Percentiles rank a stretch among this genome's conserved stretches.
Conservation (phyloP, 192 early-diverging fungal species). For the Entomortierella beljakovae region DNA sequence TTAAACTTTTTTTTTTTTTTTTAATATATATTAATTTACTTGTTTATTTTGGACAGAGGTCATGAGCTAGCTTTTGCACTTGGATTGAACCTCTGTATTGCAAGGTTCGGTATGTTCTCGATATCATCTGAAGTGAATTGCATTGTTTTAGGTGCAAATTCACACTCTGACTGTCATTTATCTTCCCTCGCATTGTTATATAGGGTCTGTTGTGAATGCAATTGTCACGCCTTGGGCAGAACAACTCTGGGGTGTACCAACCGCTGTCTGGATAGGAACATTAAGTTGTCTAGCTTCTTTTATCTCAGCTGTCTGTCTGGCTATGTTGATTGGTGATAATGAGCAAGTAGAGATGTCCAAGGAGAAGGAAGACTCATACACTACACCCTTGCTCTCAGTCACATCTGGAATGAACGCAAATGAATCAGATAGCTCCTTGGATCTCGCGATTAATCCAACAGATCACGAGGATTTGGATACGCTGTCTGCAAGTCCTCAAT, state of each 20-base stretch:
- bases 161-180: neutral
- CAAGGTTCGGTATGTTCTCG: slow-evolving; percentile 33
- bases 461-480: neutral
- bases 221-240: slow-evolving; percentile 45
- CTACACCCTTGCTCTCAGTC: slow-evolving; percentile 2
- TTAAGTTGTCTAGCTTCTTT: slow-evolving; percentile 39
- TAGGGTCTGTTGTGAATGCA: slow-evolving; percentile 46
- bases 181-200: neutral
- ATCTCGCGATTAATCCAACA: neutral
- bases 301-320: slow-evolving; percentile 20
- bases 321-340: neutral
- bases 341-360: neutral
- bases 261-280: slow-evolving; percentile 43
- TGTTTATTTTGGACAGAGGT: slow-evolving; percentile 25
- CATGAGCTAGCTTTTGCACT: slow-evolving; percentile 49
- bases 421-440: neutral
- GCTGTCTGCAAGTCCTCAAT: neutral
- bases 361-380: slow-evolving; percentile 8
- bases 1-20: too few relatives aligned
- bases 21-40: neutral
- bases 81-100: slow-evolving; percentile 47
- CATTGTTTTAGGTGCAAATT: neutral
- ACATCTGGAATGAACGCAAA: neutral
- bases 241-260: slow-evolving; percentile 44
- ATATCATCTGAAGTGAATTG: neutral